Conservation (phyloP, 1,284 basidiomycete genomes). For the Earliella scabrosa region DNA sequence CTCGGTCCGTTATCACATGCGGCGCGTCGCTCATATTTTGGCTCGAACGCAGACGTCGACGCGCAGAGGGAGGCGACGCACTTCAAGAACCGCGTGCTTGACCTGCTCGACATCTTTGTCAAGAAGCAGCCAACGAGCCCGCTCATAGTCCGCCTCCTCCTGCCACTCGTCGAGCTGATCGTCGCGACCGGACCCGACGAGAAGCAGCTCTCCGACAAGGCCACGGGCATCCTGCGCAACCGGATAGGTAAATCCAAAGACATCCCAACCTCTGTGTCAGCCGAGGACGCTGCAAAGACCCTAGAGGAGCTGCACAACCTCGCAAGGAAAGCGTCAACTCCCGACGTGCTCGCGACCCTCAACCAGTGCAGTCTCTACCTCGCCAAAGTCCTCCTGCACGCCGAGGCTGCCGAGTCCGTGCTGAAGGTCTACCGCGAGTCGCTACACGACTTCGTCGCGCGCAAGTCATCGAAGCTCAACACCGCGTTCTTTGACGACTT, state of each 20-base stretch:
- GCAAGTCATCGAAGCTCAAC: constrained; percentile 82
- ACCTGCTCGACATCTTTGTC: constrained; percentile 86
- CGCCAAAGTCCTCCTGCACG: constrained; percentile 58
- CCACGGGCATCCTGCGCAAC: constrained; percentile 75
- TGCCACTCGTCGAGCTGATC: constrained; percentile 80
- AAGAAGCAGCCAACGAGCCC: constrained; percentile 76
- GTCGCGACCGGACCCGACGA: constrained; percentile 74
- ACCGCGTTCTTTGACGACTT: constrained; percentile 82
- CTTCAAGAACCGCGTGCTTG: constrained; percentile 94
- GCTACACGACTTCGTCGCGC: constrained; percentile 77
- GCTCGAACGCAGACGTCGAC: constrained; percentile 49
- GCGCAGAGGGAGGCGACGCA: constrained; percentile 86
- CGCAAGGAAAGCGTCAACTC: constrained; percentile 71
- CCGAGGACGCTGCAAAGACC: constrained; percentile 48
- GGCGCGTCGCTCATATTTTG: background rate
- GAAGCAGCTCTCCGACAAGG: constrained; percentile 85
- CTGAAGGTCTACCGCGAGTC: constrained; percentile 69
- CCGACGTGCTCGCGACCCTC: constrained; percentile 68
- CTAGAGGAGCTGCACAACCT: constrained; percentile 73
- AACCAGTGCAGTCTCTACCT: constrained; percentile 79
- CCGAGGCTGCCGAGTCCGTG: constrained; percentile 47
- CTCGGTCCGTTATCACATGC: background rate
- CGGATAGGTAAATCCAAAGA: constrained; percentile 82
- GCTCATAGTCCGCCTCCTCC: constrained; percentile 68
- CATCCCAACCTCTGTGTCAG: constrained; percentile 55